Conservation (phyloP, 192 early-diverging fungal species). For the Coemansia erecta region DNA sequence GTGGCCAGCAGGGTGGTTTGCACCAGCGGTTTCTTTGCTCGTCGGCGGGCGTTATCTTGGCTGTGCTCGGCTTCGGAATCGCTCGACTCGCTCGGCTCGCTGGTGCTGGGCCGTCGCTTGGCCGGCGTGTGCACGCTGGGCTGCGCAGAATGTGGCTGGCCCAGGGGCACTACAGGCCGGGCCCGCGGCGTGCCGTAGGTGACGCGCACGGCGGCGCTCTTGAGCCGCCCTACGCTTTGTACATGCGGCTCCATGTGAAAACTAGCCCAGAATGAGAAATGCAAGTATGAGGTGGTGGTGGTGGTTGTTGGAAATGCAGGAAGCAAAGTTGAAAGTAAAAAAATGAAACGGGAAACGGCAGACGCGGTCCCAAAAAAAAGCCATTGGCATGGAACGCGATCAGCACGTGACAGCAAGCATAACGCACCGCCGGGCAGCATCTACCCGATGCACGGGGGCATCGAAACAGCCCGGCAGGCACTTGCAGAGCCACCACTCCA, state of each 20-base stretch:
- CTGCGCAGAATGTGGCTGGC: background rate
- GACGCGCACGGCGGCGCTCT: slow-evolving; percentile 11
- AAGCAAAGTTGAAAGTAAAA: too few species aligned
- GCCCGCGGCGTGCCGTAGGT: slow-evolving; percentile 16
- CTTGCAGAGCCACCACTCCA: too few species aligned
- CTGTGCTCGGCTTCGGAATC: background rate
- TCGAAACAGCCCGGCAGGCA: too few species aligned
- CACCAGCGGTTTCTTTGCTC: slow-evolving; percentile 25
- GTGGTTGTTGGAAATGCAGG: too few species aligned
- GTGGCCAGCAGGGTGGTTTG: slow-evolving; percentile 22
- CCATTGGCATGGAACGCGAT: too few species aligned
- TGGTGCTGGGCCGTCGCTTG: background rate
- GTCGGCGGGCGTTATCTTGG: background rate
- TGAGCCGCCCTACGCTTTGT: background rate
- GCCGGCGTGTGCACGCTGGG: background rate
- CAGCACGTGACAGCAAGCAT: too few species aligned
- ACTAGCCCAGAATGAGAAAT: background rate
- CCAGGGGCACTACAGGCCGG: too few species aligned
- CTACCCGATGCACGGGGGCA: too few species aligned
- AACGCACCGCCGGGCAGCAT: too few species aligned
- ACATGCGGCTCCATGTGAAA: background rate
- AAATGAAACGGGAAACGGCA: background rate
- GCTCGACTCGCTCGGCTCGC: background rate
- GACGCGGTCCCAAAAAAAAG: background rate
- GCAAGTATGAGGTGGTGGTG: background rate